Percentiles rank a stretch among this genome's conserved stretches.
phyloP scores from a whole-genome alignment of 2,329 filamentous ascomycete genomes.

The Acephala macrosclerotiorum region DNA sequence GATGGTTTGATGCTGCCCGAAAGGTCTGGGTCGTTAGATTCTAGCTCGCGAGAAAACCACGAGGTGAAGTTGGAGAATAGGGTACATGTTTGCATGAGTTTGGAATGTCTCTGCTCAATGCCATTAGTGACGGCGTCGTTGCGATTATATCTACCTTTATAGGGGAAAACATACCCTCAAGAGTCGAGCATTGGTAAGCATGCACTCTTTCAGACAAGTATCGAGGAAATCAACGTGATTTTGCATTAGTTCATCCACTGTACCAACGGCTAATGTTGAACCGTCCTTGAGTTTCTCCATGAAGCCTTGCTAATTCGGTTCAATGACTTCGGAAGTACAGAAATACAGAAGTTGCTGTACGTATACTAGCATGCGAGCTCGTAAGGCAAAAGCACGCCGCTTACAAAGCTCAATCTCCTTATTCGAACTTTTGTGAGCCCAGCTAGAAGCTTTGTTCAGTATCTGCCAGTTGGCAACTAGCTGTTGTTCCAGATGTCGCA shows the following conservation, averaged over 20 bases:
- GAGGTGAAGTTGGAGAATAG: constrained; percentile 92
- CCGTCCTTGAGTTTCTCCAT: constrained; percentile 78
- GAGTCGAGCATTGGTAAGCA: constrained; percentile 96
- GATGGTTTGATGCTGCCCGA: constrained; percentile 61
- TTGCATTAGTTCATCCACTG: constrained; percentile 98
- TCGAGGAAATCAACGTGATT: constrained; percentile 98
- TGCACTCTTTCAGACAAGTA: constrained; percentile 97
- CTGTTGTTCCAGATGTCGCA: constrained; percentile 88
- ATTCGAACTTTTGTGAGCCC: constrained; percentile 81
- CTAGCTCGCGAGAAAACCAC: constrained; percentile 84
- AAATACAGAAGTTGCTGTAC: constrained; percentile 97
- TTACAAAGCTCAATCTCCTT: constrained; percentile 89
- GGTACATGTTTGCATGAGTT: constrained; percentile 94
- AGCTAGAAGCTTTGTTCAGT: constrained; percentile 80
- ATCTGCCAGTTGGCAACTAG: constrained; percentile 90
- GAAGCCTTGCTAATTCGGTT: constrained; percentile 94
- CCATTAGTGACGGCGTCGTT: background rate
- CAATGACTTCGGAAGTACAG: constrained; percentile 95
- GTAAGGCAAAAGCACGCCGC: constrained; percentile 86
- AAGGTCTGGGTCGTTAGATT: constrained; percentile 83
- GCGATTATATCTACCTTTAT: background rate
- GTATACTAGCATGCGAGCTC: constrained; percentile 95
- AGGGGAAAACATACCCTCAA: constrained; percentile 69
- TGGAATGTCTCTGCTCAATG: constrained; percentile 82
- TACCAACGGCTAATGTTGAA: constrained; percentile 58